Conservation (phyloP, 441 rosid genomes). For the Gossypium laxum region DNA sequence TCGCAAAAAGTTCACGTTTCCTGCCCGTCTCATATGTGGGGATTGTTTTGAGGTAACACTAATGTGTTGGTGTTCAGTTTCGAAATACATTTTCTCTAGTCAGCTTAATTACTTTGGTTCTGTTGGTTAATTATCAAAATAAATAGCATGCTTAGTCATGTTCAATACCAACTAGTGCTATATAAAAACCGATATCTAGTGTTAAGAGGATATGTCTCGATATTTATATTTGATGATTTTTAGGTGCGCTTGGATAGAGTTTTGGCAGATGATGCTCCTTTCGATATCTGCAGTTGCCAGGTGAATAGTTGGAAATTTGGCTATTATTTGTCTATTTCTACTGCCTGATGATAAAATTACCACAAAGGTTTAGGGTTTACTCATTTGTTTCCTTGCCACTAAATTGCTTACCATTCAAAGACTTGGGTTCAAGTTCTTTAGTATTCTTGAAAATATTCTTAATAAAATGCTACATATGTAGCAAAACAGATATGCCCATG, state of each 20-base stretch:
- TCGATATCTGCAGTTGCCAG: constrained; percentile 97
- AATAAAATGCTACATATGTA: neutral
- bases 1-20: constrained; percentile 81
- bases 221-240: constrained; percentile 22
- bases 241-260: constrained; percentile 77
- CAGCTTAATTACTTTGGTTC: neutral
- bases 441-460: neutral
- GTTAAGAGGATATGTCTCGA: neutral
- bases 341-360: neutral
- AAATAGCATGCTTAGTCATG: neutral
- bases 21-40: constrained; percentile 81
- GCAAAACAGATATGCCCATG: neutral
- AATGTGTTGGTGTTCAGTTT: neutral
- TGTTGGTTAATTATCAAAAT: neutral
- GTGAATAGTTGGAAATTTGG: constrained; percentile 21
- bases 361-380: neutral
- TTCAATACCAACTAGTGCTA: neutral
- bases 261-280: constrained; percentile 84
- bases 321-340: neutral
- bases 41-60: constrained; percentile 83
- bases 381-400: neutral
- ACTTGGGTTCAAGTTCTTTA: neutral
- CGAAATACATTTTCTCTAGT: neutral
- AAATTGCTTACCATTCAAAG: neutral
- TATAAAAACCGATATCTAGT: neutral